Evolutionary conservation across 2,329 filamentous ascomycete genomes (phyloP), one percentile per base, ranked within the genome.

Genomic region (Spiromastix sp.): DNA sequence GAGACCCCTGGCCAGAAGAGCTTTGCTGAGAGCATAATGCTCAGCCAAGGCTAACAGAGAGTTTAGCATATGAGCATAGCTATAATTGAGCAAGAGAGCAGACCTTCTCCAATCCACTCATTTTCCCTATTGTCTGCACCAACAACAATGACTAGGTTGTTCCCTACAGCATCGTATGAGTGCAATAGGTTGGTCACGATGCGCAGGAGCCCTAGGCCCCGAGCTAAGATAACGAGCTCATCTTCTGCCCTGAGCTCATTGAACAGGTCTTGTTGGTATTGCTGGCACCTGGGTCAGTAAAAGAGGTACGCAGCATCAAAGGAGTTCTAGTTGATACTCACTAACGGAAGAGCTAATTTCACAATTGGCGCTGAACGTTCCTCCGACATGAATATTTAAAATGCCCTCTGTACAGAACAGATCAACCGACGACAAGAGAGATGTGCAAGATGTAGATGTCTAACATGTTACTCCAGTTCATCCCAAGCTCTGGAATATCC

Each of bases 231-330:
- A 50, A 96, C 81, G 45, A 98, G 79, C 61, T 93, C 82, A 82
- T 98, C 91, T 65, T 95, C 84, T 42, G 77, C 68, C 44, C 85
- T 81, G 47, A 93, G 77, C 63, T 91, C 83, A 57, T 83, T 85
- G 67, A 96, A 96, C 51, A 96, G 77, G 53, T 85, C 81, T 66
- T 96, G 87, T 67, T 98, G 91, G 60, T 93, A 98, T 70, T 86
- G 70, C 67, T 74, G 42, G 15, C 10, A 29, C 48, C 49, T 30
- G 26, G 5, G 24, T 27, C 13, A 30, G 26, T 32, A 12, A 5
- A 12, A 11, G 28, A 16, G n/a, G 9, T 24, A 30, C 10, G 26
- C 30, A 28, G 12, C 5, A 16, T 26, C 19, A 32, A 27, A n/a
- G 31, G 13, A 10, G 21, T 3, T 33, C 8, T 24, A n/a, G 11